Evolutionary conservation across 2,329 filamentous ascomycete genomes (phyloP).

Genomic region (Byssothecium circinans): DNA sequence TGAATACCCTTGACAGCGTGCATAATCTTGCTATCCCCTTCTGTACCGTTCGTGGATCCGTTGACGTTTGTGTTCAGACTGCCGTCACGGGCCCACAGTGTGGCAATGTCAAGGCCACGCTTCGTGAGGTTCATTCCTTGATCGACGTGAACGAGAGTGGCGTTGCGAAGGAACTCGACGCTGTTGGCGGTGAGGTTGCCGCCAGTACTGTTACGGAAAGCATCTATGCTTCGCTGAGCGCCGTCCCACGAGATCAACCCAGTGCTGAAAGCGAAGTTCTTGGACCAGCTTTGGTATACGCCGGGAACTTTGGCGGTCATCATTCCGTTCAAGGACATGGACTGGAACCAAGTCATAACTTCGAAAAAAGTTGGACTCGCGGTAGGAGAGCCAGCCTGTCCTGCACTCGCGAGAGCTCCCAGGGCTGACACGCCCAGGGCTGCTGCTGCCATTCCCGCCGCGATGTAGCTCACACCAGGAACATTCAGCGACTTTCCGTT

Average conservation of each 20-base stretch:
- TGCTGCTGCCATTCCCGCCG: slow-evolving; percentile 81
- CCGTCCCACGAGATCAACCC: slow-evolving; percentile 80
- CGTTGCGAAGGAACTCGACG: slow-evolving; percentile 72
- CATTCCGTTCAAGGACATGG: slow-evolving; percentile 95
- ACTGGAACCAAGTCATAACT: slow-evolving; percentile 87
- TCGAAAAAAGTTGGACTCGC: slow-evolving; percentile 84
- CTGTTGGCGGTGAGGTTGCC: slow-evolving; percentile 84
- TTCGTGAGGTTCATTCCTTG: slow-evolving; percentile 59
- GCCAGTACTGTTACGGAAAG: slow-evolving; percentile 76
- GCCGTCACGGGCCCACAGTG: slow-evolving; percentile 59
- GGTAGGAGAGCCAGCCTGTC: slow-evolving; percentile 57
- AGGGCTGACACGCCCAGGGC: slow-evolving; percentile 74
- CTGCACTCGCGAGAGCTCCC: slow-evolving; percentile 64
- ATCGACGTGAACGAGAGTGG: slow-evolving; percentile 71
- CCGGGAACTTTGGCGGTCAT: slow-evolving; percentile 84
- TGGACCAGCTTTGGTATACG: slow-evolving; percentile 85
- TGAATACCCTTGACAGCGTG: slow-evolving; percentile 73
- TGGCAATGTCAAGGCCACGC: slow-evolving; percentile 52
- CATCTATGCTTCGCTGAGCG: slow-evolving; percentile 81
- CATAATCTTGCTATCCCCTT: slow-evolving; percentile 49
- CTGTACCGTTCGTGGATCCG: slow-evolving; percentile 43
- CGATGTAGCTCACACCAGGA: slow-evolving; percentile 78
- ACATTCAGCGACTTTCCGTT: slow-evolving; percentile 84
- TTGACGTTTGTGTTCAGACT: slow-evolving; percentile 27
- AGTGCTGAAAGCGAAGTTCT: slow-evolving; percentile 91